Evolutionary conservation across 2,329 filamentous ascomycete species (phyloP).

Genomic region (Bimuria novae-zelandiae): DNA sequence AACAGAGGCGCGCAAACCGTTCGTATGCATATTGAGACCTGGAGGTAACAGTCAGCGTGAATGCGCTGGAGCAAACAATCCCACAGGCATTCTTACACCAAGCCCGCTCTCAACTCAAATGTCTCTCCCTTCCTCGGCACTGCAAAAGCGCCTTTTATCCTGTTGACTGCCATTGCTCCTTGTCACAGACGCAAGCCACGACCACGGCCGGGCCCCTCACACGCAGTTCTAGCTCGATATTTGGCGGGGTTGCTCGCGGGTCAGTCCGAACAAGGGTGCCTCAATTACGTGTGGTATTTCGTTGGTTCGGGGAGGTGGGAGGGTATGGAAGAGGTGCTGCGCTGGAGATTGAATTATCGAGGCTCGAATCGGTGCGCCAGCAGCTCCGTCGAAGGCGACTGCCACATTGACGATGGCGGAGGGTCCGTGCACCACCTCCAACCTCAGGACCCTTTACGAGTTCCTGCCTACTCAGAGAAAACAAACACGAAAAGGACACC

Average conservation of each 20-base stretch:
- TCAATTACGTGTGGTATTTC: neutral
- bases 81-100: slow-evolving; percentile 62
- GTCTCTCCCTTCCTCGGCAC: slow-evolving; percentile 96
- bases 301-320: neutral
- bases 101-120: slow-evolving; percentile 90
- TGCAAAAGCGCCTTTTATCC: slow-evolving; percentile 91
- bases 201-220: slow-evolving; percentile 43
- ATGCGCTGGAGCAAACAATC: slow-evolving; percentile 13
- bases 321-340: neutral
- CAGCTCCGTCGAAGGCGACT: slow-evolving; percentile 27
- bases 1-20: slow-evolving; percentile 55
- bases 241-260: neutral
- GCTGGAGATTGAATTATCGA: slow-evolving; percentile 18
- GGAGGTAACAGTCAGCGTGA: slow-evolving; percentile 42
- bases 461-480: neutral
- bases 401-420: slow-evolving; percentile 28
- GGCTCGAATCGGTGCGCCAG: slow-evolving; percentile 23
- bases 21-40: slow-evolving; percentile 99
- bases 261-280: slow-evolving; percentile 16
- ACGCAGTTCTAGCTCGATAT: slow-evolving; percentile 14
- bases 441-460: neutral
- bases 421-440: slow-evolving; percentile 29
- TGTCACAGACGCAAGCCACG: slow-evolving; percentile 34
- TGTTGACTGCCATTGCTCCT: slow-evolving; percentile 84
- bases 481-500: neutral